Conservation (phyloP, 2,329 filamentous ascomycete genomes). For the Epichloe uncinata region DNA sequence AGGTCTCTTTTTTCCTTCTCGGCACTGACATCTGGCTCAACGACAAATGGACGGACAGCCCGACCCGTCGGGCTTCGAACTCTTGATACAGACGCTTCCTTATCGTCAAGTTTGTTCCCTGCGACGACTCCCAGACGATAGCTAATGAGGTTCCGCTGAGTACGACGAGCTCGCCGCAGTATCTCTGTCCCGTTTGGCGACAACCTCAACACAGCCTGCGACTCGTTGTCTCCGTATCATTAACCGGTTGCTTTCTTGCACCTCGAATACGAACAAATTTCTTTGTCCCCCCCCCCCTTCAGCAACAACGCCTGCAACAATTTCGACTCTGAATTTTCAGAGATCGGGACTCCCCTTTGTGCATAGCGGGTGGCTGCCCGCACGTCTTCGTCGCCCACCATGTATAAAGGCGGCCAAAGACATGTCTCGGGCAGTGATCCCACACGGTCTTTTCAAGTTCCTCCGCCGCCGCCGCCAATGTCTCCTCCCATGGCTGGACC, state of each 20-base stretch:
- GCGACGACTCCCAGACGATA: background rate
- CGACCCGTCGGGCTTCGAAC: background rate
- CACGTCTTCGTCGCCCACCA: slow-evolving; percentile 17
- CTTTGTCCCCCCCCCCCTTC: background rate
- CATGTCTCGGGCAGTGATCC: slow-evolving; percentile 33
- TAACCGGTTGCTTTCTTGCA: background rate
- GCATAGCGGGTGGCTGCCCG: slow-evolving; percentile 1
- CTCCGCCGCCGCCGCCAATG: slow-evolving; percentile 44
- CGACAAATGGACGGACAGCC: background rate
- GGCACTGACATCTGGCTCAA: background rate
- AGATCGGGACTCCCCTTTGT: background rate
- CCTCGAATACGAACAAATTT: background rate
- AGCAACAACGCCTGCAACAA: background rate
- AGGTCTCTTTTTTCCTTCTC: background rate
- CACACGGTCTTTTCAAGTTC: slow-evolving; percentile 39
- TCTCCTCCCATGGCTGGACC: slow-evolving; percentile 31
- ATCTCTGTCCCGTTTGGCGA: slow-evolving; percentile 1
- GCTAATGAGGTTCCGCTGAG: slow-evolving; percentile 2
- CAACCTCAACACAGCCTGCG: background rate
- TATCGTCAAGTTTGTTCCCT: background rate
- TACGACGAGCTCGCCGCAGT: slow-evolving; percentile 1
- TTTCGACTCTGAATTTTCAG: background rate
- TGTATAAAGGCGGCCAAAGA: slow-evolving; percentile 43
- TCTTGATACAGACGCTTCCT: background rate
- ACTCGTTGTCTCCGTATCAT: background rate